These are phyloP conservation scores for Alternaria viburni DNA, from an alignment of 2,329 filamentous ascomycete species.

Conservation along the genomic window DNA sequence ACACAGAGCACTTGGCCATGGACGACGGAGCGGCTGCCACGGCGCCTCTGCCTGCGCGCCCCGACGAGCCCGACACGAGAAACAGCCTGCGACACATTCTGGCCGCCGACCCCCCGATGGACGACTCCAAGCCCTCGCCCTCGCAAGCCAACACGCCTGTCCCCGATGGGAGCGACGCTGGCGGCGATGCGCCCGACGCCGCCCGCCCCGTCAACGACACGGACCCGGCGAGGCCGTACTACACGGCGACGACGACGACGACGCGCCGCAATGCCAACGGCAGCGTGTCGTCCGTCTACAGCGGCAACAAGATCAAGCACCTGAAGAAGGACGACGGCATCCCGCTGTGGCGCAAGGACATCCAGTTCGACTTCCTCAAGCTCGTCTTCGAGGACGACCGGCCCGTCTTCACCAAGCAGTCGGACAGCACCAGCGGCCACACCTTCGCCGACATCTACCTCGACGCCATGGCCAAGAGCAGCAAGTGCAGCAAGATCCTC, in stretches of 20 bases:
- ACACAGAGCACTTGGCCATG: conserved; percentile 3
- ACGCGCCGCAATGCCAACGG: conserved; percentile 69
- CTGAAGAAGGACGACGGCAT: conserved; percentile 89
- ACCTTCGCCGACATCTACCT: conserved; percentile 96
- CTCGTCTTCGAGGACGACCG: conserved; percentile 78
- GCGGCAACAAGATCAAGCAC: conserved; percentile 79
- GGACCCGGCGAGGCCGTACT: conserved; percentile 43
- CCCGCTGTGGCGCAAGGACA: conserved; percentile 84
- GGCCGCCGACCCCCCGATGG: conserved; percentile 44
- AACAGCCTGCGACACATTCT: conserved; percentile 50
- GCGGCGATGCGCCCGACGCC: conserved; percentile 34
- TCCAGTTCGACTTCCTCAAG: conserved; percentile 85
- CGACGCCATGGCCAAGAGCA: conserved; percentile 97
- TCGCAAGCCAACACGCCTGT: conserved; percentile 39
- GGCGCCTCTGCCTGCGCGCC: conserved; percentile 26
- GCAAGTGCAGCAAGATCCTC: conserved; percentile 98
- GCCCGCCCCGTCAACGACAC: conserved; percentile 35
- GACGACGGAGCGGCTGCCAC: conserved; percentile 4
- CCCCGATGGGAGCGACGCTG: conserved; percentile 42
- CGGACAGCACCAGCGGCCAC: conserved; percentile 75
- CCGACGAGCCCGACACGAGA: conserved; percentile 46
- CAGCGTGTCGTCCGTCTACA: conserved; percentile 70
- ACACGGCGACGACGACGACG: conserved; percentile 58
- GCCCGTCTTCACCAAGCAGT: conserved; percentile 88
- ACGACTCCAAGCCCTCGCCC: conserved; percentile 38